A percentile compares a stretch with the other conserved stretches of the same genome.
Conservation (phyloP, 768 basidiomycete species). For the Xanthoconium purpureum region DNA sequence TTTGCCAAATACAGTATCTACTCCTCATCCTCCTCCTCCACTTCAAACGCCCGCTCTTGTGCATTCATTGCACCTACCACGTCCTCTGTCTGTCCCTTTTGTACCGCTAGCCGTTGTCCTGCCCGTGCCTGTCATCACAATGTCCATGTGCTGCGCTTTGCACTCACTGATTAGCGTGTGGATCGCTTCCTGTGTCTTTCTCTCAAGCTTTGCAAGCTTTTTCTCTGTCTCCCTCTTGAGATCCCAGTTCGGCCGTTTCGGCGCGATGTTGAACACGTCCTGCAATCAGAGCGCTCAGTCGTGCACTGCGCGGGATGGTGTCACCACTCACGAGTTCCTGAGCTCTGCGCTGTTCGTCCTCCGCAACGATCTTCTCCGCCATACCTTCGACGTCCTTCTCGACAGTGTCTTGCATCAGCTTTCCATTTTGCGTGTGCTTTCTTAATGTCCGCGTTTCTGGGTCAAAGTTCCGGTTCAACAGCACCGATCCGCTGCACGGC, state of each 20-base stretch:
- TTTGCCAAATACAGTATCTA: constrained; percentile 18
- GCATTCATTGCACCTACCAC: constrained; percentile 82
- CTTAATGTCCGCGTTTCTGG: constrained; percentile 77
- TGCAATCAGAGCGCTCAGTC: constrained; percentile 32
- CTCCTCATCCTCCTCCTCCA: constrained; percentile 28
- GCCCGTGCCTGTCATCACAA: neutral
- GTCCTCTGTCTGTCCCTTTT: constrained; percentile 78
- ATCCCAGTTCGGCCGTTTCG: constrained; percentile 96
- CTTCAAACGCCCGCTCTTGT: constrained; percentile 55
- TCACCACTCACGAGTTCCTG: constrained; percentile 78
- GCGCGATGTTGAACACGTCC: constrained; percentile 97
- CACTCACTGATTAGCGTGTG: constrained; percentile 88
- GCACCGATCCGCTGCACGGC: constrained; percentile 41
- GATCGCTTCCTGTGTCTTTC: constrained; percentile 88
- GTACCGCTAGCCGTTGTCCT: constrained; percentile 79
- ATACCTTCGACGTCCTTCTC: constrained; percentile 83
- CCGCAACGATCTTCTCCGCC: constrained; percentile 78
- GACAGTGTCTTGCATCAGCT: constrained; percentile 74
- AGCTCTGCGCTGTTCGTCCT: constrained; percentile 80
- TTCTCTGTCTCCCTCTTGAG: constrained; percentile 91
- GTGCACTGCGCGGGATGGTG: neutral
- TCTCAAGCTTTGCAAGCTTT: constrained; percentile 83
- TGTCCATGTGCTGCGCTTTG: neutral
- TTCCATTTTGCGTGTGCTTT: constrained; percentile 59
- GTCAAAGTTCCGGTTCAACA: constrained; percentile 85